Evolutionary conservation across 2,329 filamentous ascomycete genomes (phyloP).

Genomic region (Hirsutella minnesotensis): DNA sequence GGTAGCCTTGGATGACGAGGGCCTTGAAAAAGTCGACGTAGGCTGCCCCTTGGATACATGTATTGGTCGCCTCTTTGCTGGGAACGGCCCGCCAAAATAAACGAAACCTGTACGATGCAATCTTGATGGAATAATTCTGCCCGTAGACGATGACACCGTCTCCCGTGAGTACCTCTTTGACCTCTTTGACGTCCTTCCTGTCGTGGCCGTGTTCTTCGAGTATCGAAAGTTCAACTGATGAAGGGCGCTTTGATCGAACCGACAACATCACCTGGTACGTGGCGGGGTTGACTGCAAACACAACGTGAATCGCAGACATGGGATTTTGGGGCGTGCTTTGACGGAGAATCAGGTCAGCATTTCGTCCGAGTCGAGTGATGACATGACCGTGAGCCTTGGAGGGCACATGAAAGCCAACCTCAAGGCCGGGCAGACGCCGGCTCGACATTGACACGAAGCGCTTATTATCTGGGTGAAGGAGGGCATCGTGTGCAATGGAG

Average conservation of each 20-base stretch:
- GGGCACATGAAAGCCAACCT: neutral
- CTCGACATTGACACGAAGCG: neutral
- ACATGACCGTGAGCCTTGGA: neutral
- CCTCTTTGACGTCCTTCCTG: neutral
- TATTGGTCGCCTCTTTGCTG: too few species aligned
- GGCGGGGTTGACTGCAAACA: neutral
- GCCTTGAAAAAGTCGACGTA: neutral
- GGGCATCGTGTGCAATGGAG: neutral
- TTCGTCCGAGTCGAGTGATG: neutral
- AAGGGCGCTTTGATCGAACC: neutral
- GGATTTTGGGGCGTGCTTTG: neutral
- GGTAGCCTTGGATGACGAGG: neutral
- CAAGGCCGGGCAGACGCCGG: neutral
- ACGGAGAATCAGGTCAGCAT: constrained; percentile 1
- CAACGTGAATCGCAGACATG: neutral
- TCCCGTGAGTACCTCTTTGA: neutral
- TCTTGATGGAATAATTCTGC: neutral
- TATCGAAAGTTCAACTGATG: neutral
- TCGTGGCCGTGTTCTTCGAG: neutral
- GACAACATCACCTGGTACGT: neutral
- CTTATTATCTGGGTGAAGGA: neutral
- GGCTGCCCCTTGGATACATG: too few species aligned
- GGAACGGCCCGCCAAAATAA: neutral
- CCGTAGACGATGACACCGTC: neutral
- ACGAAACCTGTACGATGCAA: neutral